phyloP scores from a whole-genome alignment of 768 basidiomycete species.

The Leccinum obscurum region DNA sequence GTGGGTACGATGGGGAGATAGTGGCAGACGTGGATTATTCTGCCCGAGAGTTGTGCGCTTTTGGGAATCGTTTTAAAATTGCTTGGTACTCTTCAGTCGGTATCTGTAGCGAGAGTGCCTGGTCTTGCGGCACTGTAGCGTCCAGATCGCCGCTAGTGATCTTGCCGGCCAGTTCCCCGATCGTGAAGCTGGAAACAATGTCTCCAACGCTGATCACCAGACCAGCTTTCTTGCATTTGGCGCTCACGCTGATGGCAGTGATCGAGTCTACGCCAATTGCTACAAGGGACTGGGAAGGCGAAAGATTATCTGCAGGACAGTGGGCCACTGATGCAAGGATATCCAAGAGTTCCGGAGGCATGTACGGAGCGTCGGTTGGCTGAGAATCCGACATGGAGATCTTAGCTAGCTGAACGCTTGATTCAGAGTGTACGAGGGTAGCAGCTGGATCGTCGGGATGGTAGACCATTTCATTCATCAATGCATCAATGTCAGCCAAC shows the following conservation, averaged over 20 bases:
- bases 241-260: constrained; percentile 45
- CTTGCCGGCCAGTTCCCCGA: constrained; percentile 30
- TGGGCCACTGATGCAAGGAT: constrained; percentile 23
- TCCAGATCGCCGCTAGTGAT: background rate
- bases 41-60: constrained; percentile 68
- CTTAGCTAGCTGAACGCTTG: background rate
- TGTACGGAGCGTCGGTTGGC: background rate
- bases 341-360: constrained; percentile 11
- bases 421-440: background rate
- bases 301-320: constrained; percentile 32
- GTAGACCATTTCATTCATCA: constrained; percentile 23
- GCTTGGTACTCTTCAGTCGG: constrained; percentile 14
- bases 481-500: constrained; percentile 19
- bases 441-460: constrained; percentile 18
- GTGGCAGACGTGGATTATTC: constrained; percentile 91
- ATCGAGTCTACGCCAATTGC: constrained; percentile 52
- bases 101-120: background rate
- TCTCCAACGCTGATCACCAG: constrained; percentile 37
- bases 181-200: constrained; percentile 21
- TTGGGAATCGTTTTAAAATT: constrained; percentile 19
- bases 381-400: background rate
- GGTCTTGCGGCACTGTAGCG: background rate
- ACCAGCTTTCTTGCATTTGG: constrained; percentile 40
- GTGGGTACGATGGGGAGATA: constrained; percentile 80
- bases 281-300: constrained; percentile 36